Percentiles rank a stretch among this genome's conserved stretches.
These are phyloP conservation scores for Mariannaea elegans DNA, from an alignment of 2,329 filamentous ascomycete species.

Conservation along the genomic window DNA sequence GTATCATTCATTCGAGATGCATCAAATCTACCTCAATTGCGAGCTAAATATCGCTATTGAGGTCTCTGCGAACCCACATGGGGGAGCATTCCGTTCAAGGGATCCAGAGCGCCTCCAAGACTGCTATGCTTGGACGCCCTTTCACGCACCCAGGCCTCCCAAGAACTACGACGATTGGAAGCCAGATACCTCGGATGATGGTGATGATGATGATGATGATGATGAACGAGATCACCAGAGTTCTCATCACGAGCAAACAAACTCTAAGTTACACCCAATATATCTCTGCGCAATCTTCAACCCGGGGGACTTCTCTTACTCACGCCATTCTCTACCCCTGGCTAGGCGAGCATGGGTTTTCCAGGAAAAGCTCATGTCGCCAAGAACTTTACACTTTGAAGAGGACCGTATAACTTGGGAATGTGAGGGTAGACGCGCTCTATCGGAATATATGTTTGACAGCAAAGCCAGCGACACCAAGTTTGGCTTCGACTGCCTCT, in stretches of 20 bases:
- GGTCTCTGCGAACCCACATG: background rate
- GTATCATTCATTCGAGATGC: conserved; percentile 7
- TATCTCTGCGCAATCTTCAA: conserved; percentile 1
- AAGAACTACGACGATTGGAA: too few relatives aligned
- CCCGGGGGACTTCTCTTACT: background rate
- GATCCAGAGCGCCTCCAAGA: conserved; percentile 4
- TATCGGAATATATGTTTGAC: conserved; percentile 2
- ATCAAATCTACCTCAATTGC: conserved; percentile 10
- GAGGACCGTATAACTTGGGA: conserved; percentile 12
- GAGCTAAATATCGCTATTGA: conserved; percentile 17
- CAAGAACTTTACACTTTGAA: conserved; percentile 9
- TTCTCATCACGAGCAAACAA: background rate
- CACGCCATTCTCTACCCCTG: background rate
- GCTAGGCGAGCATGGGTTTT: conserved; percentile 7
- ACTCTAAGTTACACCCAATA: background rate
- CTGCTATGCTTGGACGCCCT: conserved; percentile 3
- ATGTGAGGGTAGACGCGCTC: background rate
- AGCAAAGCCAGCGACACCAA: background rate
- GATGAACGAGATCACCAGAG: background rate
- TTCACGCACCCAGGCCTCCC: background rate
- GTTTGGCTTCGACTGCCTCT: background rate
- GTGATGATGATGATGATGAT: background rate
- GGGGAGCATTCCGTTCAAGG: conserved; percentile 12
- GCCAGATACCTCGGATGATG: background rate
- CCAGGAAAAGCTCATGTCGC: conserved; percentile 12